Conservation (phyloP, 371 early-diverging fungal species). For the Blakeslea trispora region DNA sequence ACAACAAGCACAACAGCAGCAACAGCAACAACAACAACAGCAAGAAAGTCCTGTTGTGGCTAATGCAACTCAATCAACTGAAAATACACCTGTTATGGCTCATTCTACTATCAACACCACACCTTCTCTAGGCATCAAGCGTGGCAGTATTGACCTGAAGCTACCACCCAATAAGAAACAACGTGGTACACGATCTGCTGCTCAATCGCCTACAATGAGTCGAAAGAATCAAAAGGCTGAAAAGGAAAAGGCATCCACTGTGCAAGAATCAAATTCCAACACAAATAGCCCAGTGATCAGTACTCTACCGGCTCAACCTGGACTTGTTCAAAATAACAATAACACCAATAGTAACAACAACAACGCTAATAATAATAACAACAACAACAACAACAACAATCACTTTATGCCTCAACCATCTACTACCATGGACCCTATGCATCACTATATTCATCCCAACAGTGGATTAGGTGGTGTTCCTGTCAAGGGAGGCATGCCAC, state of each 20-base stretch:
- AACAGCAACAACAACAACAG: slow-evolving; percentile 11
- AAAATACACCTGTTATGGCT: slow-evolving; percentile 10
- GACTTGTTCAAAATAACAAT: neutral
- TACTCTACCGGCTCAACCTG: too few relatives aligned
- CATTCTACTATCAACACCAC: slow-evolving; percentile 5
- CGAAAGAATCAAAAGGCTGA: slow-evolving; percentile 21
- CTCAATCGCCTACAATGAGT: slow-evolving; percentile 21
- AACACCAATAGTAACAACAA: neutral
- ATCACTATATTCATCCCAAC: neutral
- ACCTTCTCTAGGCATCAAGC: slow-evolving; percentile 29
- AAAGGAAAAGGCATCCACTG: slow-evolving; percentile 11
- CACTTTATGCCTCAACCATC: neutral
- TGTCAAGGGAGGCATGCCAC: slow-evolving; percentile 24
- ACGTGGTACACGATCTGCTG: slow-evolving; percentile 21
- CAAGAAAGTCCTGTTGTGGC: neutral
- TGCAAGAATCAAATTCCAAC: slow-evolving; percentile 6
- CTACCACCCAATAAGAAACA: slow-evolving; percentile 46
- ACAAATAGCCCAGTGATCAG: slow-evolving; percentile 12
- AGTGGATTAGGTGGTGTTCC: slow-evolving; percentile 25
- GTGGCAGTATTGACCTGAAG: slow-evolving; percentile 46
- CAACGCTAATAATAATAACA: slow-evolving; percentile 2
- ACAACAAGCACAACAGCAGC: slow-evolving; percentile 17
- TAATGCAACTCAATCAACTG: neutral
- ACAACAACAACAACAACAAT: neutral
- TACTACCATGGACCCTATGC: too few relatives aligned